Percentiles rank a stretch among this genome's conserved stretches.
phyloP scores from a whole-genome alignment of 257 asterid genomes.

The Scutellaria galericulata region DNA sequence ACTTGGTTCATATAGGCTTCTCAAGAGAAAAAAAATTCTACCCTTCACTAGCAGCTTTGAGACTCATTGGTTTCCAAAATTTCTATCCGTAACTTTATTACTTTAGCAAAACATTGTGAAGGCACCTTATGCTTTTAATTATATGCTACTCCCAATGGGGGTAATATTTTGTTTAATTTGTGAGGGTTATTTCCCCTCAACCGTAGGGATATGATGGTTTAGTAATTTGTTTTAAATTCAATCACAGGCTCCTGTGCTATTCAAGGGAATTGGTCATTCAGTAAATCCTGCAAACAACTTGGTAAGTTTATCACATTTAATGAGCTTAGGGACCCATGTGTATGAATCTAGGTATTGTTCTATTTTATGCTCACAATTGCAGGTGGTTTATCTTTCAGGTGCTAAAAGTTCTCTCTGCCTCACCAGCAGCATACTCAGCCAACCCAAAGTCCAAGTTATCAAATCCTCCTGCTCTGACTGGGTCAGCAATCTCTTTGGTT shows the following conservation, averaged over 20 bases:
- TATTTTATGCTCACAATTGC: not conserved
- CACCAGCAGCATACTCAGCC: conserved; percentile 85
- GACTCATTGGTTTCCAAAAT: not conserved
- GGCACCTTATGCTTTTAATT: conserved; percentile 3
- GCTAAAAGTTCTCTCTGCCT: conserved; percentile 78
- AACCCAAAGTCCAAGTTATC: conserved; percentile 71
- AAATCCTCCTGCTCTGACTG: conserved; percentile 72
- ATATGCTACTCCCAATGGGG: not conserved
- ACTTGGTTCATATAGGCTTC: not conserved
- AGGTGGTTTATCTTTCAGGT: conserved; percentile 40
- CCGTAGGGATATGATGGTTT: conserved; percentile 3
- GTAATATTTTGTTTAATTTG: not conserved
- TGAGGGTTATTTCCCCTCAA: conserved; percentile 4
- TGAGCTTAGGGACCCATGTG: not conserved
- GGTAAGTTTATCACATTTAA: conserved; percentile 49
- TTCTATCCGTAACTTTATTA: not conserved
- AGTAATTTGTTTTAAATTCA: conserved; percentile 6
- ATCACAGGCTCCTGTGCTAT: conserved; percentile 82
- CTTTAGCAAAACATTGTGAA: not conserved
- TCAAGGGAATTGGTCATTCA: conserved; percentile 85
- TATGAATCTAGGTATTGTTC: not conserved
- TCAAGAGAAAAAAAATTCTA: not conserved
- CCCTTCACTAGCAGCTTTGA: conserved; percentile 15
- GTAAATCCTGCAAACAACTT: conserved; percentile 73
- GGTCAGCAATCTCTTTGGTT: conserved; percentile 78